Percentiles rank a stretch among this genome's conserved stretches.
phyloP scores from a whole-genome alignment of 2,329 filamentous ascomycete genomes.

The Macroventuria anomochaeta region DNA sequence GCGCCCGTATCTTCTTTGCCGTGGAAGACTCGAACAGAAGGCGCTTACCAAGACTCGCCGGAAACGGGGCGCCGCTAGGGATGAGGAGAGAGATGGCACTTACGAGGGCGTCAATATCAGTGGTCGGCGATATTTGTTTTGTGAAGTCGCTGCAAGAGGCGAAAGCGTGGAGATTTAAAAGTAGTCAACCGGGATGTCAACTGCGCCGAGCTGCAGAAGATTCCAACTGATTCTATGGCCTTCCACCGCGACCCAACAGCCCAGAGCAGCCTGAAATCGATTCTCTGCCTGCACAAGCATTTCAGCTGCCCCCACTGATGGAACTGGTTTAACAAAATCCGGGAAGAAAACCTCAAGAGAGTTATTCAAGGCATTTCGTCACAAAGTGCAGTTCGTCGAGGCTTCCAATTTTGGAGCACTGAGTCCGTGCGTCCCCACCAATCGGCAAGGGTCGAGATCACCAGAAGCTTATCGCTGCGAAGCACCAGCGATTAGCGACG shows the following conservation, averaged over 20 bases:
- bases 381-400: slow-evolving; percentile 8
- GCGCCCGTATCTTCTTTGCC: slow-evolving; percentile 16
- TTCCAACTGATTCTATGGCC: slow-evolving; percentile 44
- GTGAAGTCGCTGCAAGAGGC: slow-evolving; percentile 21
- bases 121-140: slow-evolving; percentile 8
- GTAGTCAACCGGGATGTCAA: slow-evolving; percentile 40
- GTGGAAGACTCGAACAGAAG: slow-evolving; percentile 13
- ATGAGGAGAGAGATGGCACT: slow-evolving; percentile 4
- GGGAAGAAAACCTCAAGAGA: not conserved
- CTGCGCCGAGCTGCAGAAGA: slow-evolving; percentile 46
- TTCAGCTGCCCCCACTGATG: not conserved
- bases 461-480: slow-evolving; percentile 26
- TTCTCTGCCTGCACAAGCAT: slow-evolving; percentile 20
- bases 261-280: slow-evolving; percentile 26
- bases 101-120: slow-evolving; percentile 11
- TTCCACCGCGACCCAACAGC: slow-evolving; percentile 43
- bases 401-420: slow-evolving; percentile 1
- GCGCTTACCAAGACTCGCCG: slow-evolving; percentile 30
- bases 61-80: slow-evolving; percentile 5
- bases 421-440: slow-evolving; percentile 11
- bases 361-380: not conserved
- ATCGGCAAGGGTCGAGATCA: slow-evolving; percentile 20
- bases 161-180: slow-evolving; percentile 41
- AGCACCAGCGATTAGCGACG: slow-evolving; percentile 14
- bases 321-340: not conserved